Evolutionary conservation across 2,329 filamentous ascomycete genomes (phyloP).

Genomic region (Fusarium sp.): DNA sequence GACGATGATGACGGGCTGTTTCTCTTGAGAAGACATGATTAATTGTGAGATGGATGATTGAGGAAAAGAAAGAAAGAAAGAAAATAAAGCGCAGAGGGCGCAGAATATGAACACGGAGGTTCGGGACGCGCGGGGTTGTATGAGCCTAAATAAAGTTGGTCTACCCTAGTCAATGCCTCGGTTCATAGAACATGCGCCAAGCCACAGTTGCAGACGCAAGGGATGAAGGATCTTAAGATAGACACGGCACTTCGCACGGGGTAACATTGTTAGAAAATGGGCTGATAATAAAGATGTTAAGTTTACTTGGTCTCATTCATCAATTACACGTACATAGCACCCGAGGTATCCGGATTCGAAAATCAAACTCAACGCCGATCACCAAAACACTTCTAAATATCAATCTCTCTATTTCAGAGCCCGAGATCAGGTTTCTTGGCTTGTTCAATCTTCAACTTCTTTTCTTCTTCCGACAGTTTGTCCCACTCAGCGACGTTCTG

Average conservation of each 20-base stretch:
- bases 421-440: conserved; percentile 31
- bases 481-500: conserved; percentile 72
- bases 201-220: conserved; percentile 10
- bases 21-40: conserved; percentile 22
- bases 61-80: background rate
- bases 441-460: conserved; percentile 62
- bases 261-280: background rate
- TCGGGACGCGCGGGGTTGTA: conserved; percentile 29
- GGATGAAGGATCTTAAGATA: background rate
- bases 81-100: background rate
- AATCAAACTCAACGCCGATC: conserved; percentile 25
- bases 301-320: background rate
- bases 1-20: conserved; percentile 64
- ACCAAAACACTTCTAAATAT: conserved; percentile 10
- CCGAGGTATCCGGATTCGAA: conserved; percentile 18
- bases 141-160: conserved; percentile 4
- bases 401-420: background rate
- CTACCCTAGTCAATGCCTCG: conserved; percentile 19
- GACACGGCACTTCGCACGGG: background rate
- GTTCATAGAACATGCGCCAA: conserved; percentile 21
- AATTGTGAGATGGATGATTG: background rate
- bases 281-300: background rate
- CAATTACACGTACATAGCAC: conserved; percentile 1
- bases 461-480: conserved; percentile 68
- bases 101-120: conserved; percentile 3